Conservation (phyloP, 768 basidiomycete genomes). For the Lactifluus hygrophoroides region DNA sequence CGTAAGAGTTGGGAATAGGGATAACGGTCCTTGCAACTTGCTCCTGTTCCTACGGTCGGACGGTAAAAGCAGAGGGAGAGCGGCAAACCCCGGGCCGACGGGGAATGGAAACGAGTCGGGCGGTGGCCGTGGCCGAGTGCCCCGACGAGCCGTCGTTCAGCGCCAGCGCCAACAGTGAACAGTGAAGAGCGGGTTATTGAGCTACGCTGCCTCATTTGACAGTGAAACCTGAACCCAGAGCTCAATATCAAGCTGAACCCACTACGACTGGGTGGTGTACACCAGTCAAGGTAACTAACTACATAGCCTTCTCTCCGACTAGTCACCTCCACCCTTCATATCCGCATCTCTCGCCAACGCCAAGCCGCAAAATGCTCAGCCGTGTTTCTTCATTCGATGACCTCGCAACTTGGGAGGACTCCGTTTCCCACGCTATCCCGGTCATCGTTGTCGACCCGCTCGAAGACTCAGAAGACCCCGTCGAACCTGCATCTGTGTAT, state of each 20-base stretch:
- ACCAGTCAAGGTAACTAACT: neutral
- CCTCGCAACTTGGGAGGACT: conserved; percentile 22
- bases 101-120: neutral
- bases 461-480: conserved; percentile 16
- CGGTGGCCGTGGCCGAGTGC: neutral
- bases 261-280: neutral
- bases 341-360: neutral
- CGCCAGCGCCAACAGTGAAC: neutral
- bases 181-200: neutral
- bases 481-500: conserved; percentile 14
- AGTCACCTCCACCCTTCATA: neutral
- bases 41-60: no score
- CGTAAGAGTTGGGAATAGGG: no score
- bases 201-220: no score
- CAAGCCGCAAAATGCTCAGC: conserved; percentile 15
- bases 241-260: neutral
- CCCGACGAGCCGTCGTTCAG: neutral
- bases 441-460: conserved; percentile 17
- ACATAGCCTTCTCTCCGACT: neutral
- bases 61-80: no score
- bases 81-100: neutral
- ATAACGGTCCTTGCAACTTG: no score
- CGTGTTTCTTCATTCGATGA: conserved; percentile 21
- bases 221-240: no score
- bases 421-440: conserved; percentile 12